phyloP scores from a whole-genome alignment of 2,329 filamentous ascomycete species.

The Aureobasidium sp. region DNA sequence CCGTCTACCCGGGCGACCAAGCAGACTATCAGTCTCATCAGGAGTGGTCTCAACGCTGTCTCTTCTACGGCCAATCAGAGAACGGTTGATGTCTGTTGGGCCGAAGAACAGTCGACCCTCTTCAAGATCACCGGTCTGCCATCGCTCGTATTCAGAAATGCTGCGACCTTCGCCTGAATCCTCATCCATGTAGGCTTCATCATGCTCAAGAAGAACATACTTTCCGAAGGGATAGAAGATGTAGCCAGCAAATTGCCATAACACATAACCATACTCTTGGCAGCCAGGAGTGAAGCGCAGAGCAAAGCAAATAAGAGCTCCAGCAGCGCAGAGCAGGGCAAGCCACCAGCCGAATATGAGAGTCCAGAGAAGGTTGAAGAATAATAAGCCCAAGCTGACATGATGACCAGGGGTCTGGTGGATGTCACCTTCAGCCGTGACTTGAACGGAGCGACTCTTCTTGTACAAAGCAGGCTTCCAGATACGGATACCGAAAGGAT shows the following conservation, averaged over 20 bases:
- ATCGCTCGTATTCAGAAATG: constrained; percentile 98
- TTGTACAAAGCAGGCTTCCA: constrained; percentile 99
- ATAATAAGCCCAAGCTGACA: constrained; percentile 74
- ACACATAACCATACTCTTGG: constrained; percentile 74
- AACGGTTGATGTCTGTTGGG: constrained; percentile 60
- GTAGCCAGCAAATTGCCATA: constrained; percentile 79
- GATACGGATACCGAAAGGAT: constrained; percentile 96
- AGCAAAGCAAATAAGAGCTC: constrained; percentile 68
- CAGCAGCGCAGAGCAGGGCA: constrained; percentile 64
- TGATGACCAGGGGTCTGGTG: constrained; percentile 86
- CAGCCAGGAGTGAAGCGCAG: constrained; percentile 75
- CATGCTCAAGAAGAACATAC: constrained; percentile 86
- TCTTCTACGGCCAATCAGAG: constrained; percentile 77
- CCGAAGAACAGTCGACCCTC: constrained; percentile 95
- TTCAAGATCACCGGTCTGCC: constrained; percentile 95
- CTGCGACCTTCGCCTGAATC: constrained; percentile 93
- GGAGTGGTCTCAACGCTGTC: constrained; percentile 76
- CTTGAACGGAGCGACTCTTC: constrained; percentile 91
- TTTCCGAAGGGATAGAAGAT: constrained; percentile 95
- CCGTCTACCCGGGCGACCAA: constrained; percentile 58
- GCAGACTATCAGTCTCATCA: constrained; percentile 82
- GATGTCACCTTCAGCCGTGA: constrained; percentile 92
- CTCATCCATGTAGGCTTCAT: constrained; percentile 89
- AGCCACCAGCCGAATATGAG: constrained; percentile 96
- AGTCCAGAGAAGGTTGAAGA: constrained; percentile 90